Conservation (phyloP, 73 alveolate species). For the Tetrahymena malaccensis region DNA sequence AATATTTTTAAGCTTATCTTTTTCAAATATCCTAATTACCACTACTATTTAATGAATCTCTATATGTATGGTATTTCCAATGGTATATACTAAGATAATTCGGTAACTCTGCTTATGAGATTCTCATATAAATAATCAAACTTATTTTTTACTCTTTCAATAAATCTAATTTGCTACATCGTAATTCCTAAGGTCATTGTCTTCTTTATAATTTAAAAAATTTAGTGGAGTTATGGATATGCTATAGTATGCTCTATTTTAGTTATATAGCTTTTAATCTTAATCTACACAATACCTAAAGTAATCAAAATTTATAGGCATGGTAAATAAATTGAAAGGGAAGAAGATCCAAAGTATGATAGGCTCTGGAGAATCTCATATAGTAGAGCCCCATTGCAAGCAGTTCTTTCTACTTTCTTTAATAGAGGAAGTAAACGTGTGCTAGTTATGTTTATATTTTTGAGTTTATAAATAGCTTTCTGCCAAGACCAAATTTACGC, state of each 20-base stretch:
- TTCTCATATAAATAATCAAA: not conserved
- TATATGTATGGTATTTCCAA: not conserved
- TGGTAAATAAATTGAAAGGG: not conserved
- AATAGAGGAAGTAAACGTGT: not conserved
- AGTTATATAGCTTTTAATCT: not conserved
- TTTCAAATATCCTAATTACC: not conserved
- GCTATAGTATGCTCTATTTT: not conserved
- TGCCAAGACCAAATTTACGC: not conserved
- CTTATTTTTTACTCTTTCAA: not conserved
- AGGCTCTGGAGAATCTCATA: not conserved
- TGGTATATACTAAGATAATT: not conserved
- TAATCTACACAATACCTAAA: not conserved
- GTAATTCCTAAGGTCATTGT: not conserved
- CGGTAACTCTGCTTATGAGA: not conserved
- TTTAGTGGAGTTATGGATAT: not conserved
- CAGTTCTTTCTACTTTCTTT: not conserved
- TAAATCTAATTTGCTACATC: not conserved
- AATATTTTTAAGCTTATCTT: not conserved
- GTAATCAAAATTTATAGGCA: not conserved
- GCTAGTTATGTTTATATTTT: not conserved
- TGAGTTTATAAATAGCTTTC: not conserved
- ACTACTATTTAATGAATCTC: not conserved
- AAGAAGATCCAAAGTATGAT: not conserved
- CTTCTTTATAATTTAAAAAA: not conserved
- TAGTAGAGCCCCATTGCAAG: not conserved